Percentiles rank a stretch among this genome's conserved stretches.
phyloP scores from a whole-genome alignment of 371 early-diverging fungal species.

The Mucor piriformis region DNA sequence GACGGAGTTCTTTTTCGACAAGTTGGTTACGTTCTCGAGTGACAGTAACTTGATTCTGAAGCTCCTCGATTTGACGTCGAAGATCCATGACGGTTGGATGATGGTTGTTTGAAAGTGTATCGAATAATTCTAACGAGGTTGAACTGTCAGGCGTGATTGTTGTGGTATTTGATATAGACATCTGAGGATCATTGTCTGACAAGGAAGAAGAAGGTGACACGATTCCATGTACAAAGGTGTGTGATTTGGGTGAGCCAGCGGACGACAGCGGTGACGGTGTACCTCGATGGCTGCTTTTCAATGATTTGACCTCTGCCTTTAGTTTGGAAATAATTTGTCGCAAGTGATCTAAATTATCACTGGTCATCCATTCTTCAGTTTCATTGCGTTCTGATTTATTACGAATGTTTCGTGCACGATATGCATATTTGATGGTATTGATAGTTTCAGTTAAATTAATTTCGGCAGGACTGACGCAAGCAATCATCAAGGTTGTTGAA shows the following conservation, averaged over 20 bases:
- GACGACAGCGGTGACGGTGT: constrained; percentile 22
- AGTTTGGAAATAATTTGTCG: constrained; percentile 60
- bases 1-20: constrained; percentile 20
- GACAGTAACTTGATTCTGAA: constrained; percentile 31
- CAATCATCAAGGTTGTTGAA: constrained; percentile 90
- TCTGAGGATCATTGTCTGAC: constrained; percentile 19
- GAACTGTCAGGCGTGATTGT: constrained; percentile 23
- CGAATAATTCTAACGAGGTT: constrained; percentile 4
- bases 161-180: constrained; percentile 36
- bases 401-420: constrained; percentile 85
- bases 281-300: constrained; percentile 30
- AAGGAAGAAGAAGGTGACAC: constrained; percentile 30
- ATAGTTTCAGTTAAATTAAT: constrained; percentile 84
- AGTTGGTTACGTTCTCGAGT: constrained; percentile 27
- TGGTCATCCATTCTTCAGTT: constrained; percentile 63
- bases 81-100: constrained; percentile 24
- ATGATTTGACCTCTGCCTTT: constrained; percentile 52
- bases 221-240: constrained; percentile 12
- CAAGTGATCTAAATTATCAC: constrained; percentile 60
- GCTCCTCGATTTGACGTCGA: constrained; percentile 30
- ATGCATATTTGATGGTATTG: constrained; percentile 93
- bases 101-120: constrained; percentile 1
- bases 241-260: constrained; percentile 15
- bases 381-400: constrained; percentile 80
- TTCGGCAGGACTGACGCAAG: constrained; percentile 87